These are phyloP conservation scores for Prunus fruticosa DNA, from an alignment of 306 rosid genomes.

Conservation along the genomic window DNA sequence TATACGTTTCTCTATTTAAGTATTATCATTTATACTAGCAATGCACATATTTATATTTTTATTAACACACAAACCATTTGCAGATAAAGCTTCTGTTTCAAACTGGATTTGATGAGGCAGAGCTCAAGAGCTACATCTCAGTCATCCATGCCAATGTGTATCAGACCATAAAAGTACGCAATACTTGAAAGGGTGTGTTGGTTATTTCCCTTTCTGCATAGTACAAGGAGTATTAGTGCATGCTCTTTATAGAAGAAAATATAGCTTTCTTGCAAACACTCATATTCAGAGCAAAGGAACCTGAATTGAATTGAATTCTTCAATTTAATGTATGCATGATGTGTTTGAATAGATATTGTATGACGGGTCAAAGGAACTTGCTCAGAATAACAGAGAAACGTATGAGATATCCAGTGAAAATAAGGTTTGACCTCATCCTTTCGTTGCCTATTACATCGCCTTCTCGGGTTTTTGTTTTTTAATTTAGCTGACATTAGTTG, in stretches of 20 bases:
- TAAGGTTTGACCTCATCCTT: conserved; percentile 49
- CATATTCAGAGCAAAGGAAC: conserved; percentile 5
- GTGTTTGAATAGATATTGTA: conserved; percentile 64
- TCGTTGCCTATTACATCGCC: background rate
- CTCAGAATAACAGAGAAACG: conserved; percentile 69
- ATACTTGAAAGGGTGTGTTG: conserved; percentile 99
- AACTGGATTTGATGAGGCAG: conserved; percentile 95
- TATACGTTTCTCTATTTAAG: conserved; percentile 13
- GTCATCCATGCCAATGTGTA: conserved; percentile 98
- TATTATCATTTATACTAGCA: conserved; percentile 6
- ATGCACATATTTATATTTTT: conserved; percentile 14
- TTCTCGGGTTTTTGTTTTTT: background rate
- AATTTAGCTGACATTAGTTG: background rate
- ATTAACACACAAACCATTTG: conserved; percentile 11
- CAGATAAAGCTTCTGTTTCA: conserved; percentile 97
- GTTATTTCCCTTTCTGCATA: conserved; percentile 75
- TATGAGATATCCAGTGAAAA: conserved; percentile 67
- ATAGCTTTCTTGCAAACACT: conserved; percentile 16
- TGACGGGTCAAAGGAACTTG: conserved; percentile 87
- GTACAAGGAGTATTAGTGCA: conserved; percentile 44
- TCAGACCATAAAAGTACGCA: conserved; percentile 99
- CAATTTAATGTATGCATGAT: conserved; percentile 12
- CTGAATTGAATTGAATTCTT: conserved; percentile 28
- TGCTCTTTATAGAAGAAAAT: conserved; percentile 25
- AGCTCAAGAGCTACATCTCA: conserved; percentile 82